Base-by-base conservation (phyloP, 495 filamentous ascomycete genomes). In the Pyrenula massariospora region DNA sequence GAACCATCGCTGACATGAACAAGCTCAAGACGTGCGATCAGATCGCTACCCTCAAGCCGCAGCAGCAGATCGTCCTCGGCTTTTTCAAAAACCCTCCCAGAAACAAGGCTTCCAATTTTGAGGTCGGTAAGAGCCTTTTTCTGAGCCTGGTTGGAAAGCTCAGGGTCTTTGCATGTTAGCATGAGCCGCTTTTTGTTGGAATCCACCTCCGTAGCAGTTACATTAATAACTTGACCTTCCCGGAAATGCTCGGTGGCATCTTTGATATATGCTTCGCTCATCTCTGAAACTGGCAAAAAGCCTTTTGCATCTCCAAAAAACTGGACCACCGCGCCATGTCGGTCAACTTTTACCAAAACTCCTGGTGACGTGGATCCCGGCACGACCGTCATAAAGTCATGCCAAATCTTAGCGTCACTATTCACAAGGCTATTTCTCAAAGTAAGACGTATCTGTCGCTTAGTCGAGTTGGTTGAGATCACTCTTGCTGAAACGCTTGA, bases 181-280 rank as follows among this genome's bases (percentile, higher is more conserved):
- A 84, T 83, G 62, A 98, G 81, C 61, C 85, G 84, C 57, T 75
- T 73, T 47, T 78, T 78, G 52, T 84, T 77, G 0, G 80, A 69
- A 68, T 96, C 85, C 36, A 96, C 84, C 59, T 84, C 86, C 48
- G 93, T 61, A 21, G 93, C 83, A 60, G 88, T 84, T 25, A 96
- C 86, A 68, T 80, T 95, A 58, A 98, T 85, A 19, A 93, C 90
- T 65, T 98, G 93, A 1, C 94, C 93, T 8, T 81, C 70, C 25
- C 85, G 81, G 71, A 98, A 98, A 66, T 98, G 91, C 62, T 93
- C 81, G 49, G 77, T 81, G 5, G 91, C 89, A 63, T 96, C 87
- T 62, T 86, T 80, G 61, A 98, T 96, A 67, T 84, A 96, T 12
- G 91, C 88, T 65, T 96, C 94, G 66, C 91, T 96, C 94, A 98